Evolutionary conservation across 1,284 basidiomycete genomes (phyloP).

Genomic region (Chalciporus sp.): DNA sequence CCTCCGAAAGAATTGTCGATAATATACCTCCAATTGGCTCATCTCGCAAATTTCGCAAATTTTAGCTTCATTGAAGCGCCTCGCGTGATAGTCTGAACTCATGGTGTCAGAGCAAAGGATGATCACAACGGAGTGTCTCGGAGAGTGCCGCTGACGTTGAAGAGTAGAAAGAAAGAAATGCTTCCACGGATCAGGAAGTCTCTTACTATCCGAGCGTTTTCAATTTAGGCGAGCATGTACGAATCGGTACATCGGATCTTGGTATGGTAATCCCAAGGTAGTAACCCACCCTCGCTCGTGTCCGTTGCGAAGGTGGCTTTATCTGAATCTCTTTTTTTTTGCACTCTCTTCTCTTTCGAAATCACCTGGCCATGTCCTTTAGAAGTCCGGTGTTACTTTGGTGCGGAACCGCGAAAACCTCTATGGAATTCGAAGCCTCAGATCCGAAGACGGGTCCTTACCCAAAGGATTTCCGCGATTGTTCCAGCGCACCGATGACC

Average conservation of each 20-base stretch:
- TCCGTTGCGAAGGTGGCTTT: slow-evolving; percentile 8
- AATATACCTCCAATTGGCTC: slow-evolving; percentile 1
- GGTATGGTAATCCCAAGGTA: no score
- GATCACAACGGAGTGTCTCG: slow-evolving; percentile 11
- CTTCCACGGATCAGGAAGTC: slow-evolving; percentile 29
- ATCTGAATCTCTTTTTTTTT: slow-evolving; percentile 4
- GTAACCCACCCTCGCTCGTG: slow-evolving; percentile 1
- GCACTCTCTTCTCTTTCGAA: background rate
- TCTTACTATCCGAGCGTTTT: background rate
- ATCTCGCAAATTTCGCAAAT: no score
- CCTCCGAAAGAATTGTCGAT: slow-evolving; percentile 24
- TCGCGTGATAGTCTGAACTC: slow-evolving; percentile 5
- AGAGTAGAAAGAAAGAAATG: slow-evolving; percentile 5
- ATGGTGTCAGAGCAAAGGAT: background rate
- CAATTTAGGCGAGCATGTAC: slow-evolving; percentile 3
- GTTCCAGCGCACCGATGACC: background rate
- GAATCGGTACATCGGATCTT: slow-evolving; percentile 5
- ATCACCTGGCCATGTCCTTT: slow-evolving; percentile 1
- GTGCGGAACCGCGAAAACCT: slow-evolving; percentile 13
- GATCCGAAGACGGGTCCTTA: slow-evolving; percentile 14
- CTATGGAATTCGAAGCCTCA: slow-evolving; percentile 15
- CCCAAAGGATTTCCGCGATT: slow-evolving; percentile 6
- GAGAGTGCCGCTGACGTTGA: slow-evolving; percentile 19
- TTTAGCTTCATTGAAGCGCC: no score
- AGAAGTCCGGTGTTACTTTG: slow-evolving; percentile 2